Conservation (phyloP, 2,329 filamentous ascomycete genomes). For the Thyridium curvatum region DNA sequence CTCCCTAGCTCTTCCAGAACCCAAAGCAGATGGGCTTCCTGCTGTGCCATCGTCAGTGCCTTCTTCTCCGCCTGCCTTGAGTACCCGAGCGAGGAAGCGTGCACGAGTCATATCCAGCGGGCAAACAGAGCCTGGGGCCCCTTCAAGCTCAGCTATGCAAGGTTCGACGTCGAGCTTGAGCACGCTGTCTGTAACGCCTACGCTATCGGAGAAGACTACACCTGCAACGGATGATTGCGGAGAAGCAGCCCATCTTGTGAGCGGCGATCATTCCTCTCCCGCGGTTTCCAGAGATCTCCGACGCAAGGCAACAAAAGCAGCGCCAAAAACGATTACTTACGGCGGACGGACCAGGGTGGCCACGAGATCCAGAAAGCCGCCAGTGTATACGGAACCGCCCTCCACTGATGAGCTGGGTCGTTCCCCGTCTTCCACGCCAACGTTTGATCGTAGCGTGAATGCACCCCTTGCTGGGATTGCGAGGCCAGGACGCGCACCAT, state of each 20-base stretch:
- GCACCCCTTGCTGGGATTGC: conserved; percentile 10
- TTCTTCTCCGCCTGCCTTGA: conserved; percentile 5
- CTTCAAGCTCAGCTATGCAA: conserved; percentile 3
- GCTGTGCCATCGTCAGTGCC: conserved; percentile 1
- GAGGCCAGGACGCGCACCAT: conserved; percentile 12
- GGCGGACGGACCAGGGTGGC: conserved; percentile 15
- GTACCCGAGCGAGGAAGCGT: conserved; percentile 3
- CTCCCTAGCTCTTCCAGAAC: not conserved
- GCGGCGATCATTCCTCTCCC: conserved; percentile 20
- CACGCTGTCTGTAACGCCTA: conserved; percentile 30
- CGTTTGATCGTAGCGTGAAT: conserved; percentile 29
- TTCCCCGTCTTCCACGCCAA: conserved; percentile 27
- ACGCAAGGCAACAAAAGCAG: conserved; percentile 14
- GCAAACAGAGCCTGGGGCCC: not conserved
- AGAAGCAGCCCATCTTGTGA: conserved; percentile 1
- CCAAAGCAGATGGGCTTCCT: not conserved
- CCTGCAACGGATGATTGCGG: conserved; percentile 24
- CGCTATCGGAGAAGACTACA: conserved; percentile 26
- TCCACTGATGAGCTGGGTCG: conserved; percentile 43
- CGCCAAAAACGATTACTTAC: conserved; percentile 12
- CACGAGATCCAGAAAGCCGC: conserved; percentile 7
- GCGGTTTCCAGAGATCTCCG: conserved; percentile 20
- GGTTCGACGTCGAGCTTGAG: conserved; percentile 32
- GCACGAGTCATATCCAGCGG: not conserved
- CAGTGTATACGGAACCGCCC: conserved; percentile 8